Conservation (phyloP, 2,329 filamentous ascomycete genomes). For the Acrodontium crateriforme region DNA sequence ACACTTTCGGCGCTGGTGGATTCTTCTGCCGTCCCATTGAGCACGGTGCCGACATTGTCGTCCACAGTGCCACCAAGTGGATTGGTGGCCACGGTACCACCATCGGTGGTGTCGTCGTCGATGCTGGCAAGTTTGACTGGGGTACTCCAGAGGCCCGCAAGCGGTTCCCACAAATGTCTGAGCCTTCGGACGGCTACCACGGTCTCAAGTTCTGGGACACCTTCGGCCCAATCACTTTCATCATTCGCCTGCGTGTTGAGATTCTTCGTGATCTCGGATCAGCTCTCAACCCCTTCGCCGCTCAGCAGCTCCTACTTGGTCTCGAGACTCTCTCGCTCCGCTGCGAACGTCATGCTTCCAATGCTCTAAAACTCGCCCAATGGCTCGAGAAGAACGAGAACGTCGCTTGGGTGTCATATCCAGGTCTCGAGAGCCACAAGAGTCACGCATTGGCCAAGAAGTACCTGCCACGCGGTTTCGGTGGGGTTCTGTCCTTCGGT, state of each 20-base stretch:
- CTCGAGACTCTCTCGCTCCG: slow-evolving; percentile 81
- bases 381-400: slow-evolving; percentile 75
- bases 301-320: slow-evolving; percentile 81
- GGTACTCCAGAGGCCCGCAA: slow-evolving; percentile 49
- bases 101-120: slow-evolving; percentile 72
- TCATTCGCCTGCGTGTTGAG: slow-evolving; percentile 77
- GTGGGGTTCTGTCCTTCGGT: slow-evolving; percentile 84
- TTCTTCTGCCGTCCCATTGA: slow-evolving; percentile 79
- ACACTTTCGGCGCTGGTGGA: slow-evolving; percentile 88
- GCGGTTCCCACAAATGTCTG: slow-evolving; percentile 84
- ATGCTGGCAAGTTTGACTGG: slow-evolving; percentile 91
- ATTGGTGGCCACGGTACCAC: slow-evolving; percentile 88
- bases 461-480: slow-evolving; percentile 73
- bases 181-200: slow-evolving; percentile 81
- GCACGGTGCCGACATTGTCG: slow-evolving; percentile 83
- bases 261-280: slow-evolving; percentile 77
- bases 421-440: slow-evolving; percentile 68
- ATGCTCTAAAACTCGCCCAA: slow-evolving; percentile 63
- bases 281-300: slow-evolving; percentile 74
- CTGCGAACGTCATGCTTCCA: slow-evolving; percentile 72
- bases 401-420: slow-evolving; percentile 90
- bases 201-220: slow-evolving; percentile 91
- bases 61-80: slow-evolving; percentile 94
- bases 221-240: slow-evolving; percentile 70
- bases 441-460: slow-evolving; percentile 71